Conservation (phyloP, 257 asterid genomes). For the Solanum etuberosum region DNA sequence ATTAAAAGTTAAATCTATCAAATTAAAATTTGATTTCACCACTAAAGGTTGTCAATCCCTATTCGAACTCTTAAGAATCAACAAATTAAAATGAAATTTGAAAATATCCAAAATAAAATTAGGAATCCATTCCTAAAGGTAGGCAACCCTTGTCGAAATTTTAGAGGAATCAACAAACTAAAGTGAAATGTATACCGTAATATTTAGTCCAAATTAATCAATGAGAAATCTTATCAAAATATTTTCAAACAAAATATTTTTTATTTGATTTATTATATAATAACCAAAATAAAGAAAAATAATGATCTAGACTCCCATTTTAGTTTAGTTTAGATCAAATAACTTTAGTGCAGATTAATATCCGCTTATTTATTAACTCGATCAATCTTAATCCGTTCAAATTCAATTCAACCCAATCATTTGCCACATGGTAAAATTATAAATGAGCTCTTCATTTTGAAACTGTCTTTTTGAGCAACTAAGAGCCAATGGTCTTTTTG, state of each 20-base stretch:
- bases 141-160: not conserved
- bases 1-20: not conserved
- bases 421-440: not conserved
- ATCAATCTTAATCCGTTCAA: not conserved
- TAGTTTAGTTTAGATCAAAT: too few species aligned
- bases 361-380: too few species aligned
- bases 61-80: not conserved
- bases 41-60: too few species aligned
- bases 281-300: not conserved
- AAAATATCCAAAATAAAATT: too few species aligned
- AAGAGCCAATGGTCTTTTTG: not conserved
- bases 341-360: too few species aligned
- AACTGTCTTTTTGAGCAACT: not conserved
- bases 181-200: not conserved
- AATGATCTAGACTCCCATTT: not conserved
- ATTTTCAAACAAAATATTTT: too few species aligned
- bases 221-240: too few species aligned
- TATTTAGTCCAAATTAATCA: too few species aligned
- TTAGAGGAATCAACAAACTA: not conserved
- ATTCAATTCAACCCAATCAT: too few species aligned
- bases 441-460: not conserved
- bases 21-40: not conserved
- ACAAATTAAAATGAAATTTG: not conserved
- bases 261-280: too few species aligned
- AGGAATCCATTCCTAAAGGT: not conserved